Percentiles rank a stretch among this genome's conserved stretches.
Conservation (phyloP, 225 moss, liverwort and hornwort species). For the Straminergon stramineum region DNA sequence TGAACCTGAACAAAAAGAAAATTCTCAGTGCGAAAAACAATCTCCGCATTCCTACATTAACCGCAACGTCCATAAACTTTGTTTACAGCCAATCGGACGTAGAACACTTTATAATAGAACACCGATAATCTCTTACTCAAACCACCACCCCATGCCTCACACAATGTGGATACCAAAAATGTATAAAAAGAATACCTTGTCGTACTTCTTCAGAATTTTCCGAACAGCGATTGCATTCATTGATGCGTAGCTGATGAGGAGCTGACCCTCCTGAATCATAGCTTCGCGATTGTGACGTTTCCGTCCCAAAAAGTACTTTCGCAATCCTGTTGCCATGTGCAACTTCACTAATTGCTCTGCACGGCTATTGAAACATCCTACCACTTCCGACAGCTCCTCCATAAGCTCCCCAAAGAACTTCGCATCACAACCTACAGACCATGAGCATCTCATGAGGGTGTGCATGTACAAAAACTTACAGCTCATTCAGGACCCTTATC, state of each 20-base stretch:
- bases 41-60: neutral
- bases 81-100: neutral
- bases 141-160: neutral
- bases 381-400: conserved; percentile 58
- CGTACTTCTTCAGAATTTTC: conserved; percentile 92
- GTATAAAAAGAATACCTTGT: conserved; percentile 47
- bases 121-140: neutral
- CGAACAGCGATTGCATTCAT: conserved; percentile 91
- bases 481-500: neutral
- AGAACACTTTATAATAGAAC: neutral
- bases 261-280: conserved; percentile 65
- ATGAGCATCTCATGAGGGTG: neutral
- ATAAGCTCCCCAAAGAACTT: conserved; percentile 70
- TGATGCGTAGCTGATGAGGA: conserved; percentile 76
- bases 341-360: conserved; percentile 64
- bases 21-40: neutral
- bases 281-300: conserved; percentile 31
- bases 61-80: neutral
- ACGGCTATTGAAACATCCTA: conserved; percentile 67
- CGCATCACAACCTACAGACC: conserved; percentile 55
- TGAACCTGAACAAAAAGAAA: conserved; percentile 49
- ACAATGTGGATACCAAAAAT: neutral
- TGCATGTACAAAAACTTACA: neutral
- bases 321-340: conserved; percentile 66
- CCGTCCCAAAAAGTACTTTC: conserved; percentile 46